Evolutionary conservation across 352 stramenopile species (phyloP), one percentile per base, ranked within the genome.

Genomic region (Halophytophthora batemanensis): DNA sequence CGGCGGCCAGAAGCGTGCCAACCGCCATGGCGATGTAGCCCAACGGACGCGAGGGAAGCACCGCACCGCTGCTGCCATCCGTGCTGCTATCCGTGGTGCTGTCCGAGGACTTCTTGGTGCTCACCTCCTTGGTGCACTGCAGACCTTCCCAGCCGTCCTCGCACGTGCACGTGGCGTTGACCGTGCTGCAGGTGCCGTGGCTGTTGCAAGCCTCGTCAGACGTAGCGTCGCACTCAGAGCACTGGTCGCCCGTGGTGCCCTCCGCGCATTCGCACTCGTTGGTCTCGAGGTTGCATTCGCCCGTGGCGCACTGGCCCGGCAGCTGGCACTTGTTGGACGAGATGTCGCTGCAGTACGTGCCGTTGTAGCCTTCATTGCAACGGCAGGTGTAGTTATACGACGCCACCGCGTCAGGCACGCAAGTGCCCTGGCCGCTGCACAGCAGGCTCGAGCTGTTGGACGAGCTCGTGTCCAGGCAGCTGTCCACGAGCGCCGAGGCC

Each of bases 291-390:
- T 88, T 84, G 69, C 80, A 90, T 43, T 69, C 68, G 33, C 80
- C 77, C 6, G 71, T 80, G 29, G 66, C 71, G 55, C 77, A 90
- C 53, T 90, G 80, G 19, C 80, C 77, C 7, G 77, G 79, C 31
- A 85, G 55, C 39, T 80, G 73, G 57, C 80, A 90, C 59, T 86
- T 84, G 75, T 88, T 88, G 37, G 77, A 86, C 43, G 77, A 66
- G n/a, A 84, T 71, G 6, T 53, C 53, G 36, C 83, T 66, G 43
- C 77, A 88, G 48, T 66, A 73, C 48, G 73, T 59, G 4, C 73
- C 73, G 35, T 66, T 82, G 77, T 90, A 90, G 39, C 80, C 80
- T n/a, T 74, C 45, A 59, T 87, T 88, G 69, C 77, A 90, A 35
- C 66, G 70, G 65, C 80, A 90, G 36, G 59, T 72, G 69, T 88